Percentiles rank a stretch among this genome's conserved stretches.
Evolutionary conservation across 805 yeast genomes (phyloP).

Genomic region (Yarrowia keelungensis): DNA sequence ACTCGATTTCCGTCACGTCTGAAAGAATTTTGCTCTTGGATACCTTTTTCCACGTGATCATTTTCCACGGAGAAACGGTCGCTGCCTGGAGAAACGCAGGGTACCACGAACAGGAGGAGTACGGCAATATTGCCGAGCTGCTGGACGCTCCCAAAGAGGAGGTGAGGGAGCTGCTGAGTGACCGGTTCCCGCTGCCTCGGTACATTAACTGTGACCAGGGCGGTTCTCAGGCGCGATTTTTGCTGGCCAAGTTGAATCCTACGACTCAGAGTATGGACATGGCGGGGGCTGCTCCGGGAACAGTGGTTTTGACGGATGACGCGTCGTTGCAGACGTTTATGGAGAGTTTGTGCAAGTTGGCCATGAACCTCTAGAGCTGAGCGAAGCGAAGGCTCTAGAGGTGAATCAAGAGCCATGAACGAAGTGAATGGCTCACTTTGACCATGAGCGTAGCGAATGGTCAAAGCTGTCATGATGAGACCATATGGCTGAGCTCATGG

Average conservation of each 20-base stretch:
- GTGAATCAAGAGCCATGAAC: too few relatives aligned
- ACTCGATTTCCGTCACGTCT: conserved; percentile 89
- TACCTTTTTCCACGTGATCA: conserved; percentile 94
- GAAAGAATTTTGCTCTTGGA: conserved; percentile 87
- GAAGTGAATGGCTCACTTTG: too few relatives aligned
- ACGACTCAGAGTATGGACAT: conserved; percentile 56
- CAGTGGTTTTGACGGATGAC: conserved; percentile 33
- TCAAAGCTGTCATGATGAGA: too few relatives aligned
- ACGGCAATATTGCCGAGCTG: conserved; percentile 83
- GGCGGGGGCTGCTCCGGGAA: conserved; percentile 35
- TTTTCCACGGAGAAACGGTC: conserved; percentile 92
- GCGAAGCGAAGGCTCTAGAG: background rate
- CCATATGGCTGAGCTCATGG: too few relatives aligned
- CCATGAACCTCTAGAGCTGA: conserved; percentile 14
- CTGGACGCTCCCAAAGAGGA: conserved; percentile 89
- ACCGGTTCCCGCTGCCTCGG: conserved; percentile 96
- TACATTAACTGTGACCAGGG: conserved; percentile 98
- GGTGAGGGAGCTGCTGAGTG: conserved; percentile 88
- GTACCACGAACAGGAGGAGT: conserved; percentile 89
- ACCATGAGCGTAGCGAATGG: too few relatives aligned
- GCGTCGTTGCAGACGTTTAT: conserved; percentile 34
- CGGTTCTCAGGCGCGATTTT: conserved; percentile 97
- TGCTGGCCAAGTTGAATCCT: conserved; percentile 93
- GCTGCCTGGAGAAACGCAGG: conserved; percentile 97
- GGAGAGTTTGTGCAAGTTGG: conserved; percentile 31